These are phyloP conservation scores for Brassica juncea DNA, from an alignment of 345 rosid genomes.

Conservation along the genomic window DNA sequence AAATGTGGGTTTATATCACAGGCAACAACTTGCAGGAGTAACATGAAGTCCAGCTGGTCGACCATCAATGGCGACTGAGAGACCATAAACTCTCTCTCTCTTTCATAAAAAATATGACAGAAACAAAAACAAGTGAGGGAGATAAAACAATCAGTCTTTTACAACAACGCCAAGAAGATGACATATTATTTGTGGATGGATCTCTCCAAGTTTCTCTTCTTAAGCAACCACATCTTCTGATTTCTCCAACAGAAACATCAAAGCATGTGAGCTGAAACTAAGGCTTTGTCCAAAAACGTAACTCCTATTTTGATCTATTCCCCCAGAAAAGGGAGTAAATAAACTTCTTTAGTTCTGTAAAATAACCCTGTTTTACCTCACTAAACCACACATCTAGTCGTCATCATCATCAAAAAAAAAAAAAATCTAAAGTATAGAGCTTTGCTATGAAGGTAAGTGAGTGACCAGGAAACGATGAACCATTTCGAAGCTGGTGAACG, in stretches of 20 bases:
- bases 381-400: conserved; percentile 25
- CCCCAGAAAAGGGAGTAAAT: not conserved
- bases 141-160: conserved; percentile 2
- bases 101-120: not conserved
- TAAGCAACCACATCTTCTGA: conserved; percentile 12
- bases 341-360: conserved; percentile 13
- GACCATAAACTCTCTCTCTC: not conserved
- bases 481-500: conserved; percentile 97
- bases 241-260: conserved; percentile 2
- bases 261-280: conserved; percentile 6
- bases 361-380: not conserved
- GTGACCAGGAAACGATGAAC: conserved; percentile 70
- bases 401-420: conserved; percentile 24
- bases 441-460: conserved; percentile 56
- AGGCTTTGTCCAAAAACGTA: not conserved
- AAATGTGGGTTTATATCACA: not conserved
- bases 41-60: conserved; percentile 30
- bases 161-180: conserved; percentile 6
- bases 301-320: conserved; percentile 1
- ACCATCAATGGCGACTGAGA: conserved; percentile 8
- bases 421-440: conserved; percentile 29
- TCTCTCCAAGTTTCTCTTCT: conserved; percentile 27
- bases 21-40: not conserved
- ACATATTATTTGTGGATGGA: not conserved
- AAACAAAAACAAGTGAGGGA: not conserved